phyloP scores from a whole-genome alignment of 2,329 filamentous ascomycete genomes.

The Pseudogymnoascus sp. region DNA sequence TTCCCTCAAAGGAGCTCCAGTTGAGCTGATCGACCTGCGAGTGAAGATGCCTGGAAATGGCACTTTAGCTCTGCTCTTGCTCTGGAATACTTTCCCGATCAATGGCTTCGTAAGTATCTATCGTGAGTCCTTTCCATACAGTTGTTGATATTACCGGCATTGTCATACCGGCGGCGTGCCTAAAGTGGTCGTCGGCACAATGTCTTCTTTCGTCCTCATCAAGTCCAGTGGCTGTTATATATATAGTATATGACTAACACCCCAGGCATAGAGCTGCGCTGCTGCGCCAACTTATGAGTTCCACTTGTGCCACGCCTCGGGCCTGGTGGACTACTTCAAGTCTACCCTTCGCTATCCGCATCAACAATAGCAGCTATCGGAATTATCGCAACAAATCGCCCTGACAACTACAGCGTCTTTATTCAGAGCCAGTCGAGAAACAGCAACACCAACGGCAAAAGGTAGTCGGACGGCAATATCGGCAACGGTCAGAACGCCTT shows the following conservation, averaged over 20 bases:
- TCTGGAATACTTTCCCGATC: background rate
- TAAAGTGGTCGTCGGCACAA: background rate
- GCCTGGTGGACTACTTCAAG: background rate
- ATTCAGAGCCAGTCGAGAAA: background rate
- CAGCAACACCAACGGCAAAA: background rate
- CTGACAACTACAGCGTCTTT: background rate
- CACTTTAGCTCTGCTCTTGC: background rate
- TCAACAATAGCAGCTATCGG: background rate
- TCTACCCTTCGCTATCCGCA: background rate
- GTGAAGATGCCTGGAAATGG: background rate
- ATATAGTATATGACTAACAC: constrained; percentile 6
- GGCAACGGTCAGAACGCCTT: background rate
- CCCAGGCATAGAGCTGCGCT: background rate
- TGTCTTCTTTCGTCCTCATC: background rate
- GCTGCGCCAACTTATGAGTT: background rate
- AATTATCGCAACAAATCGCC: background rate
- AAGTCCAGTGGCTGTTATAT: background rate
- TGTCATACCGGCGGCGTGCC: constrained; percentile 4
- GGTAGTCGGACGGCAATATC: background rate
- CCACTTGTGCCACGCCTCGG: background rate
- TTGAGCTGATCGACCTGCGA: background rate
- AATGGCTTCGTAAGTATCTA: background rate
- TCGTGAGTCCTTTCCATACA: constrained; percentile 2
- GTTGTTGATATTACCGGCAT: background rate
- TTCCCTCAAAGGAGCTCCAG: background rate